Percentiles rank a stretch among this genome's conserved stretches.
Conservation (phyloP, 768 basidiomycete genomes). For the Lyophyllum atratum region DNA sequence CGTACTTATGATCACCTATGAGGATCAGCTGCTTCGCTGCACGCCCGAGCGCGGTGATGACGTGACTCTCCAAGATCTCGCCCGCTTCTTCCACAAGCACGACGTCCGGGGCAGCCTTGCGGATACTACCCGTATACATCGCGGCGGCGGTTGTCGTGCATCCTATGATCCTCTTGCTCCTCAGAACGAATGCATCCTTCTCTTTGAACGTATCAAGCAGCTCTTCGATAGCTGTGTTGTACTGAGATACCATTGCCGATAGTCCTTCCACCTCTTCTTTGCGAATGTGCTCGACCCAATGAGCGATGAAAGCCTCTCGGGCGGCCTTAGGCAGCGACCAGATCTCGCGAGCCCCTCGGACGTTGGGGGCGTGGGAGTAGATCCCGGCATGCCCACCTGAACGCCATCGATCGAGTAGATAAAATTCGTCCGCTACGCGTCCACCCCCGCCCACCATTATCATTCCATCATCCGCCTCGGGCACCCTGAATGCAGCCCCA, state of each 20-base stretch:
- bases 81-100: slow-evolving; percentile 74
- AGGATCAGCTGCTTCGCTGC: slow-evolving; percentile 56
- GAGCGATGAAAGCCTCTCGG: background rate
- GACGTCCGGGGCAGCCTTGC: slow-evolving; percentile 47
- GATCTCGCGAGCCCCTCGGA: background rate
- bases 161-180: slow-evolving; percentile 56
- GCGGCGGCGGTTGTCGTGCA: slow-evolving; percentile 75
- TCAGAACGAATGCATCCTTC: slow-evolving; percentile 34
- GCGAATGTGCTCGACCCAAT: slow-evolving; percentile 1
- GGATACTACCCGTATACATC: slow-evolving; percentile 52
- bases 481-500: slow-evolving; percentile 2
- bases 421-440: background rate
- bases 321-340: slow-evolving; percentile 4
- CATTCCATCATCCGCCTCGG: slow-evolving; percentile 1
- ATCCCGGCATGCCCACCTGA: slow-evolving; percentile 1
- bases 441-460: background rate
- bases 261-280: slow-evolving; percentile 1
- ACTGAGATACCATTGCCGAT: slow-evolving; percentile 32
- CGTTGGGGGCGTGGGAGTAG: background rate
- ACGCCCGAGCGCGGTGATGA: slow-evolving; percentile 55
- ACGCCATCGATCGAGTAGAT: slow-evolving; percentile 3
- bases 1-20: slow-evolving; percentile 75
- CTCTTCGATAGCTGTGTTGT: slow-evolving; percentile 38
- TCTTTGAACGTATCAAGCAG: slow-evolving; percentile 38
- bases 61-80: slow-evolving; percentile 70